Evolutionary conservation across 345 rosid species (phyloP).

Genomic region (Schrenkiella parvula): DNA sequence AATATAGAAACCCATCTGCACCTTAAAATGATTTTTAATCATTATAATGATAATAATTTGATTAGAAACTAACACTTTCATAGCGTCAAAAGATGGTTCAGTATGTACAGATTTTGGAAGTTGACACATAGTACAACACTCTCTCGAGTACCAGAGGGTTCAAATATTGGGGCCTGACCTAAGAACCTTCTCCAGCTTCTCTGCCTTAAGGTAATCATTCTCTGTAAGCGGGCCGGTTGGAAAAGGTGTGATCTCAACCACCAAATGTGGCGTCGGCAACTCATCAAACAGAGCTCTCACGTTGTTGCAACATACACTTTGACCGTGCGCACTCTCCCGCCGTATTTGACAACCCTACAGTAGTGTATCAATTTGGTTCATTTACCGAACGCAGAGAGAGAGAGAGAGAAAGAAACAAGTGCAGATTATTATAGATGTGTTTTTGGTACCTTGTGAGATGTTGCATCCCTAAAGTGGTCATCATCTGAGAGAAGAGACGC

Average conservation of each 20-base stretch:
- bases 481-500: slow-evolving; percentile 85
- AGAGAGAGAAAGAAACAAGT: neutral
- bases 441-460: slow-evolving; percentile 77
- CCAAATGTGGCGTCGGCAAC: slow-evolving; percentile 85
- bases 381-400: neutral
- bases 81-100: neutral
- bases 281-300: slow-evolving; percentile 95
- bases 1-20: neutral
- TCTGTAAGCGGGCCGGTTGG: slow-evolving; percentile 81
- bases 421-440: neutral
- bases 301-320: slow-evolving; percentile 95
- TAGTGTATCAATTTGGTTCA: neutral
- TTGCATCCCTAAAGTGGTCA: slow-evolving; percentile 81
- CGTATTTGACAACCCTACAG: slow-evolving; percentile 93
- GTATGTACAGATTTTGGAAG: slow-evolving; percentile 46
- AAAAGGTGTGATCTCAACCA: slow-evolving; percentile 80
- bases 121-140: slow-evolving; percentile 9
- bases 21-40: neutral
- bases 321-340: slow-evolving; percentile 92
- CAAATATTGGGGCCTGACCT: slow-evolving; percentile 71
- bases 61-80: neutral
- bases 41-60: neutral
- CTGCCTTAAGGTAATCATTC: slow-evolving; percentile 83
- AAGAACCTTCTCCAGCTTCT: slow-evolving; percentile 82
- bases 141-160: neutral